Base-by-base conservation (phyloP, 768 basidiomycete genomes). In the Trametes cinnabarina region DNA sequence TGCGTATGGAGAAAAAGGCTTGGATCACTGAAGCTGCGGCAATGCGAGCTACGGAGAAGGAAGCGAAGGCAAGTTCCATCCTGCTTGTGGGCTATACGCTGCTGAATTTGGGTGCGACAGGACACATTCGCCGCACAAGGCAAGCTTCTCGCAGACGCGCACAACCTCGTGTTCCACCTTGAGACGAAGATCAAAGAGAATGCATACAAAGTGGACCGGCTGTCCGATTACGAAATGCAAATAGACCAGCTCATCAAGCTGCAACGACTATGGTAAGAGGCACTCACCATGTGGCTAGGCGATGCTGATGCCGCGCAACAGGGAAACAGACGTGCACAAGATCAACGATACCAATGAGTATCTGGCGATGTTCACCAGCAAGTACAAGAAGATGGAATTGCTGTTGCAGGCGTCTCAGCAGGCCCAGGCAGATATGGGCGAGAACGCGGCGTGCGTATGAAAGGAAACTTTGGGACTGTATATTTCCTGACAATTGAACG, bases 171-270 rank as follows among this genome's bases (percentile, higher is more conserved):
- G 1, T 90, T 89, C 65, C 78, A 82, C 51, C 74, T 96, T 28
- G 76, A 87, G 68, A 94, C 90, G 19, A 81, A 86, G 65, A 79
- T 81, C 63, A 89, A 90, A 65, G 90, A 90, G 71, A 86, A 80
- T 44, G 82, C 86, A 58, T 90, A 90, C 65, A 94, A 94, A 68
- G 82, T 96, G 12, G 84, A 87, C 59, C 82, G 89, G 17, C 76
- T 96, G 41, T 75, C 79, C 48, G 92, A 96, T 69, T 96, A 94
- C 63, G 94, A 97, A 68, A 77, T 75, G n/a, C 87, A 90, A 64
- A 92, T 96, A 43, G 87, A 91, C 51, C 90, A 94, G 65, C 81
- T 92, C 58, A 75, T 87, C 41, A 83, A 85, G 55, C 81, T 88
- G 66, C 89, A 92, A 66, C 79, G 81, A 49, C 72, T 93, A 63